These are phyloP conservation scores for Trametes villosa DNA, from an alignment of 768 basidiomycete genomes.

Conservation along the genomic window DNA sequence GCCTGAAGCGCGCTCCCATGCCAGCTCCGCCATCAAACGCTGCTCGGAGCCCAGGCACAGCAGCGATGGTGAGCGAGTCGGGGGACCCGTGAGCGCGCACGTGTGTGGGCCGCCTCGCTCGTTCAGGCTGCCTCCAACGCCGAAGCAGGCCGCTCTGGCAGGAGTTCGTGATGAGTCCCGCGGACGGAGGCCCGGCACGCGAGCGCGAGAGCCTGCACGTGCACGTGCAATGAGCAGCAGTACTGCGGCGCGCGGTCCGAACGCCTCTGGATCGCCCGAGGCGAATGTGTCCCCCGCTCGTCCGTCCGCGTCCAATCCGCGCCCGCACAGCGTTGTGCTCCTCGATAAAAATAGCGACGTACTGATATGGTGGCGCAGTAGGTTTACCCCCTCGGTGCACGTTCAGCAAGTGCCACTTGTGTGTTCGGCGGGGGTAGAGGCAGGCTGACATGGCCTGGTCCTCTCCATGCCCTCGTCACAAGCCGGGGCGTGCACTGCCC, in stretches of 20 bases:
- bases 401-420: constrained; percentile 1
- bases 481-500: neutral
- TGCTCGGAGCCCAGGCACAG: constrained; percentile 3
- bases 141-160: neutral
- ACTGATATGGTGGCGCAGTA: neutral
- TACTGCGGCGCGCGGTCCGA: neutral
- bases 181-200: neutral
- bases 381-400: neutral
- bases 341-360: neutral
- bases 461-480: neutral
- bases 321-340: neutral
- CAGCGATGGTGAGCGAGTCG: neutral
- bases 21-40: constrained; percentile 17
- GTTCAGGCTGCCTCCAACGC: neutral
- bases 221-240: constrained; percentile 4
- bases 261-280: neutral
- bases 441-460: neutral
- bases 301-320: neutral
- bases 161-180: neutral
- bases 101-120: neutral
- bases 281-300: neutral
- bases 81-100: constrained; percentile 8
- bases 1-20: constrained; percentile 1
- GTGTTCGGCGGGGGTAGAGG: neutral
- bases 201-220: neutral